A percentile compares a stretch with the other conserved stretches of the same genome.
Evolutionary conservation across 2,329 filamentous ascomycete species (phyloP).

Genomic region (Aspergillus niger): DNA sequence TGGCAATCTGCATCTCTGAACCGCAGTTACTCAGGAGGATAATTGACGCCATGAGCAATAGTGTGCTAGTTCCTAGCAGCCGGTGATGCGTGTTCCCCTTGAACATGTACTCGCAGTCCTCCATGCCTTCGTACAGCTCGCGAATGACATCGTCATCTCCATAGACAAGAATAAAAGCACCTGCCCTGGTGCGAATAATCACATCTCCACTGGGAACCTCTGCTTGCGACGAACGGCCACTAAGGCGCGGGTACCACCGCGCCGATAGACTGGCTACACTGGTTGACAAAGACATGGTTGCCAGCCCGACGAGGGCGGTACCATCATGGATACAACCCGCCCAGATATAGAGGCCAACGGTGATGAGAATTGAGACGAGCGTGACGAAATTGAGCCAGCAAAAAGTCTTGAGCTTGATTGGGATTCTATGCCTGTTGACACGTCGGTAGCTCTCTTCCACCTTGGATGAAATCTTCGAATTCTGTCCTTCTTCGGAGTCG

Average conservation of each 20-base stretch:
- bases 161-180: conserved; percentile 60
- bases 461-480: neutral
- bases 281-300: conserved; percentile 55
- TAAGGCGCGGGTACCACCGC: conserved; percentile 59
- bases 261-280: conserved; percentile 60
- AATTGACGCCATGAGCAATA: conserved; percentile 63
- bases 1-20: conserved; percentile 62
- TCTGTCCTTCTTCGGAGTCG: neutral
- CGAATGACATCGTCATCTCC: conserved; percentile 63
- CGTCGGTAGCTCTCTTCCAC: neutral
- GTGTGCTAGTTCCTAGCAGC: conserved; percentile 60
- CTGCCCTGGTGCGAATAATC: conserved; percentile 63
- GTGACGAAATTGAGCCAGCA: conserved; percentile 53
- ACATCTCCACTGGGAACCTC: conserved; percentile 59
- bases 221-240: conserved; percentile 52
- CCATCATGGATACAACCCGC: conserved; percentile 48
- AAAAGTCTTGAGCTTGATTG: neutral
- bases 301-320: conserved; percentile 55
- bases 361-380: conserved; percentile 50
- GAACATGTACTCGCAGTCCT: conserved; percentile 61
- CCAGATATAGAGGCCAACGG: conserved; percentile 23
- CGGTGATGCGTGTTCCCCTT: conserved; percentile 50
- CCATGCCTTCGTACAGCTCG: conserved; percentile 64
- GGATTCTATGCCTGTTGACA: neutral
- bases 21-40: conserved; percentile 64